Conservation (phyloP, 768 basidiomycete genomes). For the Suillus subalutaceus region DNA sequence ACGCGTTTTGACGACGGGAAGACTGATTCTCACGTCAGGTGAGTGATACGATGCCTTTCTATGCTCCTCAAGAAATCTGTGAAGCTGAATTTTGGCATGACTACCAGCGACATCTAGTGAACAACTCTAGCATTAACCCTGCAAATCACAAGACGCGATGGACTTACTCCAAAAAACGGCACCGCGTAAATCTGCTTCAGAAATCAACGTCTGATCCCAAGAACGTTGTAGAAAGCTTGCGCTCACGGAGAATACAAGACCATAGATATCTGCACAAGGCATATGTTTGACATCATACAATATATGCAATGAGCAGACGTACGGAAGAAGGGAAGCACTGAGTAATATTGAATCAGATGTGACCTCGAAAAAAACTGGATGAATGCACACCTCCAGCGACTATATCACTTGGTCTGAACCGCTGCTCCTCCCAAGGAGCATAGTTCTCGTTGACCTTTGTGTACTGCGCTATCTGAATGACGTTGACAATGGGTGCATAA, state of each 20-base stretch:
- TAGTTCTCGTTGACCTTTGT: slow-evolving; percentile 45
- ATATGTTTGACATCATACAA: slow-evolving; percentile 3
- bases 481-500: slow-evolving; percentile 64
- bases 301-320: slow-evolving; percentile 27
- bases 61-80: slow-evolving; percentile 63
- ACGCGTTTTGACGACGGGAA: background rate
- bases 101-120: slow-evolving; percentile 54
- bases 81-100: slow-evolving; percentile 65
- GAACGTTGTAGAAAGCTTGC: background rate
- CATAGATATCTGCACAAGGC: slow-evolving; percentile 53
- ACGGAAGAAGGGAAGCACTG: slow-evolving; percentile 67
- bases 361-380: background rate
- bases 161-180: slow-evolving; percentile 52
- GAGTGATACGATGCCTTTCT: slow-evolving; percentile 55
- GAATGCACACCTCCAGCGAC: slow-evolving; percentile 52
- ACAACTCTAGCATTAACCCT: slow-evolving; percentile 5
- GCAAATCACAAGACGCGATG: background rate
- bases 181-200: slow-evolving; percentile 49
- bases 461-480: slow-evolving; percentile 59
- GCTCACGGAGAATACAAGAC: slow-evolving; percentile 58
- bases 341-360: slow-evolving; percentile 1
- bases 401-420: slow-evolving; percentile 57
- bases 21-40: slow-evolving; percentile 48
- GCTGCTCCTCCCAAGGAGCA: slow-evolving; percentile 40
- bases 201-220: slow-evolving; percentile 13